Conservation (phyloP, 345 rosid genomes). For the Combretum micranthum region DNA sequence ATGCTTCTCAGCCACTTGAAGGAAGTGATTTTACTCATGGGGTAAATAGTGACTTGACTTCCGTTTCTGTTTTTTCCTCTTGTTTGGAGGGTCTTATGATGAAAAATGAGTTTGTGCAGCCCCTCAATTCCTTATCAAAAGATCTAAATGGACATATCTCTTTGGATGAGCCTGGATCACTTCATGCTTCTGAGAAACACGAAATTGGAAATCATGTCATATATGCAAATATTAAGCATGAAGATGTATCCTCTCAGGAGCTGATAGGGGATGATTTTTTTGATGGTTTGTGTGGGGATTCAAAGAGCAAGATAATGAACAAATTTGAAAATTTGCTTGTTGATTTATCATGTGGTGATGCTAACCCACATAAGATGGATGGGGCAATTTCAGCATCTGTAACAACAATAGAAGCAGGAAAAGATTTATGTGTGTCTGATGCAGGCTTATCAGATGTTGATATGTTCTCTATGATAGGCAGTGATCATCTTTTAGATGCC, state of each 20-base stretch:
- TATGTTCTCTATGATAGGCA: slow-evolving; percentile 23
- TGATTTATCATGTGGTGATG: slow-evolving; percentile 11
- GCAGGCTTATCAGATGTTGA: slow-evolving; percentile 24
- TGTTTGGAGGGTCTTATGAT: slow-evolving; percentile 5
- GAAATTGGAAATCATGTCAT: slow-evolving; percentile 16
- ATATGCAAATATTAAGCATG: slow-evolving; percentile 15
- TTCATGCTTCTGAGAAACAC: slow-evolving; percentile 15
- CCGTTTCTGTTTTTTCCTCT: slow-evolving; percentile 11
- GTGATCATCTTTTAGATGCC: slow-evolving; percentile 86
- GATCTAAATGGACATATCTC: slow-evolving; percentile 13
- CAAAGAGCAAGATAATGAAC: slow-evolving; percentile 39
- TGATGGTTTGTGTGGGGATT: slow-evolving; percentile 69
- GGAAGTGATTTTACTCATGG: slow-evolving; percentile 10
- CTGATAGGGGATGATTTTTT: slow-evolving; percentile 54
- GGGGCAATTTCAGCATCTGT: slow-evolving; percentile 24
- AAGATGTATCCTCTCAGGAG: slow-evolving; percentile 24
- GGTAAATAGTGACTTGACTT: slow-evolving; percentile 9
- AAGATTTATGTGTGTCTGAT: slow-evolving; percentile 27
- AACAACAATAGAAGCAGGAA: slow-evolving; percentile 26
- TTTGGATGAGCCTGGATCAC: slow-evolving; percentile 1
- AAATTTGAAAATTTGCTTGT: slow-evolving; percentile 25
- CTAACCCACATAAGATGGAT: slow-evolving; percentile 25
- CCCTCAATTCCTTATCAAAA: slow-evolving; percentile 12
- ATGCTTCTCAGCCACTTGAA: slow-evolving; percentile 10
- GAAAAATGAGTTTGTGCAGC: slow-evolving; percentile 28